These are phyloP conservation scores for Hemileccinum hortonii DNA, from an alignment of 1,284 basidiomycete genomes.

Conservation along the genomic window DNA sequence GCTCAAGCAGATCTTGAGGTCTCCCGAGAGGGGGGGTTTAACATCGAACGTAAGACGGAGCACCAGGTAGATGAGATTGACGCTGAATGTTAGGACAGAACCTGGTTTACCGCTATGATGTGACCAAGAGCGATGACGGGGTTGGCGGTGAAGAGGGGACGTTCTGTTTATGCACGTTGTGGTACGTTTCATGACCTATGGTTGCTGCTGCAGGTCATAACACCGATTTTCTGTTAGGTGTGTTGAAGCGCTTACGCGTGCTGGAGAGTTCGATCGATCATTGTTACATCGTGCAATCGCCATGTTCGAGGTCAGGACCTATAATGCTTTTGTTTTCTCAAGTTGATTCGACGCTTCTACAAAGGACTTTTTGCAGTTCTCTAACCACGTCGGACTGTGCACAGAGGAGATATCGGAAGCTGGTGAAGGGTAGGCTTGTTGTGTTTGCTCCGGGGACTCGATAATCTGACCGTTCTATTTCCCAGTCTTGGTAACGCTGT, in stretches of 20 bases:
- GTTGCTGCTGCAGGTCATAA: neutral
- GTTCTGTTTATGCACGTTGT: slow-evolving; percentile 77
- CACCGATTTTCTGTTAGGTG: slow-evolving; percentile 53
- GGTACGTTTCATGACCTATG: slow-evolving; percentile 35
- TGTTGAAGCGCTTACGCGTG: slow-evolving; percentile 83
- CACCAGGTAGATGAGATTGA: neutral
- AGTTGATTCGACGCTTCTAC: neutral
- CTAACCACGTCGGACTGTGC: slow-evolving; percentile 84
- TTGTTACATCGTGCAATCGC: slow-evolving; percentile 68
- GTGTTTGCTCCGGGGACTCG: neutral
- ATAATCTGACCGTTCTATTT: neutral
- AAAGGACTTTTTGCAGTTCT: slow-evolving; percentile 75
- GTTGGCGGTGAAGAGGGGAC: slow-evolving; percentile 92
- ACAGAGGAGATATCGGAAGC: slow-evolving; percentile 81
- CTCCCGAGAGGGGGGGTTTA: slow-evolving; percentile 84
- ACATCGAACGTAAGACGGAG: slow-evolving; percentile 71
- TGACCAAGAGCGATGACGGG: slow-evolving; percentile 79
- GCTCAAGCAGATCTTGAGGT: slow-evolving; percentile 75
- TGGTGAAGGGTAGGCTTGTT: slow-evolving; percentile 62
- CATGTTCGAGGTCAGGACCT: slow-evolving; percentile 75
- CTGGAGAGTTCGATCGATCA: slow-evolving; percentile 70
- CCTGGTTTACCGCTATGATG: slow-evolving; percentile 77
- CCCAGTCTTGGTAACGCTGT: slow-evolving; percentile 75
- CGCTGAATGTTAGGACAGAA: slow-evolving; percentile 14
- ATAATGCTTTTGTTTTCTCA: neutral